phyloP scores from a whole-genome alignment of 139 green algal species.

The Tetradesmus lagerheimii region DNA sequence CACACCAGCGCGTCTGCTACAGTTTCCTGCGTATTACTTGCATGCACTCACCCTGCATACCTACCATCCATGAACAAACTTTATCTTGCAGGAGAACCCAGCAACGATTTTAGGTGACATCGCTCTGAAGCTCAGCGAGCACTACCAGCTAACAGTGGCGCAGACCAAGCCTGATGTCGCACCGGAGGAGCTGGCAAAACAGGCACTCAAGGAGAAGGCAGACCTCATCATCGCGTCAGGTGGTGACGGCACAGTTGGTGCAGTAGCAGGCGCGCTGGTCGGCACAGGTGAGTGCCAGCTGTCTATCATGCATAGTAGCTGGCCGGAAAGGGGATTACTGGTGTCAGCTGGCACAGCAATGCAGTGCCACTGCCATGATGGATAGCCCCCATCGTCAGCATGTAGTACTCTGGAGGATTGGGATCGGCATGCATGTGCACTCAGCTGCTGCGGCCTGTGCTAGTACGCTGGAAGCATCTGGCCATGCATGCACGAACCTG shows the following conservation, averaged over 20 bases:
- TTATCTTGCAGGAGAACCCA: slow-evolving; percentile 9
- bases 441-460: not conserved
- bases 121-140: slow-evolving; percentile 25
- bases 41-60: not conserved
- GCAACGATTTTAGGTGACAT: slow-evolving; percentile 15
- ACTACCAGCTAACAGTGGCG: slow-evolving; percentile 15
- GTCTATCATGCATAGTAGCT: too few species aligned
- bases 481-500: too few species aligned
- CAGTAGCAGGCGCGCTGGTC: slow-evolving; percentile 42
- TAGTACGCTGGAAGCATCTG: too few species aligned
- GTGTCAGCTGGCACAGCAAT: too few species aligned
- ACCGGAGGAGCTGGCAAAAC: slow-evolving; percentile 30
- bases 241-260: slow-evolving; percentile 44
- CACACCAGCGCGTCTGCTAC: not conserved
- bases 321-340: too few species aligned
- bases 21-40: not conserved
- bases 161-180: slow-evolving; percentile 36
- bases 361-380: too few species aligned
- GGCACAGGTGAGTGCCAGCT: slow-evolving; percentile 11
- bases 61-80: too few species aligned
- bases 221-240: slow-evolving; percentile 37
- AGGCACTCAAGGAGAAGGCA: slow-evolving; percentile 16
- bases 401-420: too few species aligned
- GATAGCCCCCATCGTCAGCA: too few species aligned
- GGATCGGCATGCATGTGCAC: not conserved